phyloP scores from a whole-genome alignment of 805 yeast genomes.

The Pichia californica region DNA sequence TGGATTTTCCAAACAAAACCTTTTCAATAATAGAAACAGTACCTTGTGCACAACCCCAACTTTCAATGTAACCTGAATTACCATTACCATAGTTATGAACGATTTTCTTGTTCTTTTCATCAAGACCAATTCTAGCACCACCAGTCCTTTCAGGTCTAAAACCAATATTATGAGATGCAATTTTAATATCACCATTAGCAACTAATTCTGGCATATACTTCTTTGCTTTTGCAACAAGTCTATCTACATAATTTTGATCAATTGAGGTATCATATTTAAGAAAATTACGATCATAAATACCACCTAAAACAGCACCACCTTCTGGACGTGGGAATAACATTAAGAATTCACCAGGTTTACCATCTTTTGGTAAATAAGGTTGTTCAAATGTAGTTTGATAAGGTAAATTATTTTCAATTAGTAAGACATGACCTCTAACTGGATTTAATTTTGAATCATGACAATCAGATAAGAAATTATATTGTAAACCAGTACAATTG shows the following conservation, averaged over 20 bases:
- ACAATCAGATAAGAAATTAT: slow-evolving; percentile 41
- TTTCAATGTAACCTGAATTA: slow-evolving; percentile 27
- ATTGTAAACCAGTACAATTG: slow-evolving; percentile 51
- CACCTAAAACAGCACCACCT: slow-evolving; percentile 63
- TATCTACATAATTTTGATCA: slow-evolving; percentile 43
- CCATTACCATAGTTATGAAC: slow-evolving; percentile 59
- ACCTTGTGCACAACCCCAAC: slow-evolving; percentile 49
- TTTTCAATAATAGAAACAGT: slow-evolving; percentile 5
- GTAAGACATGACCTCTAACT: slow-evolving; percentile 54
- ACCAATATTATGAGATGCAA: slow-evolving; percentile 53
- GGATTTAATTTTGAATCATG: slow-evolving; percentile 42
- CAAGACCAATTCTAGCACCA: slow-evolving; percentile 43
- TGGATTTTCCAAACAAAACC: neutral
- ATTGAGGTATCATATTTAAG: slow-evolving; percentile 25
- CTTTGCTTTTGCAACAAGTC: slow-evolving; percentile 37
- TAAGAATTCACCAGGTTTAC: slow-evolving; percentile 38
- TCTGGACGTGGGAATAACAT: slow-evolving; percentile 62
- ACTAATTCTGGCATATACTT: slow-evolving; percentile 47
- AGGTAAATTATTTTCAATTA: slow-evolving; percentile 40
- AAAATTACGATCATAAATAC: slow-evolving; percentile 29
- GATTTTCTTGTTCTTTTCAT: slow-evolving; percentile 23
- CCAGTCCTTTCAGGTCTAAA: slow-evolving; percentile 60
- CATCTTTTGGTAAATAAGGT: slow-evolving; percentile 23
- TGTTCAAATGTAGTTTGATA: slow-evolving; percentile 31
- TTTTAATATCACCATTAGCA: slow-evolving; percentile 29